Percentiles rank a stretch among this genome's conserved stretches.
These are phyloP conservation scores for Lachnellula cervina DNA, from an alignment of 2,329 filamentous ascomycete genomes.

Conservation along the genomic window DNA sequence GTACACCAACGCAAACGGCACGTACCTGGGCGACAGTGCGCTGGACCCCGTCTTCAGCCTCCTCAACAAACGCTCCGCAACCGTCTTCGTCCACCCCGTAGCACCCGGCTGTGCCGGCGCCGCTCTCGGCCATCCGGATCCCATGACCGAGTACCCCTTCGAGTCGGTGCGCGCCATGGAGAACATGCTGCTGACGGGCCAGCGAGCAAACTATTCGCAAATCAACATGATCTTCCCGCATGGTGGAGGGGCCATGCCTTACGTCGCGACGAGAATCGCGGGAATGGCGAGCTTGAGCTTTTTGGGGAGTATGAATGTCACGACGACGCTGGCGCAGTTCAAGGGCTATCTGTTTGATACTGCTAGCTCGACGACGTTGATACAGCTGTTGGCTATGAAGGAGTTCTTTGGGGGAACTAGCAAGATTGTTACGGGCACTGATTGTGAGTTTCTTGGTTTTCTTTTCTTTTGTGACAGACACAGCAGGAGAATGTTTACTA, in stretches of 20 bases:
- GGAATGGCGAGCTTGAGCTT: constrained; percentile 17
- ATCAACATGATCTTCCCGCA: constrained; percentile 9
- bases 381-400: constrained; percentile 25
- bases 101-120: constrained; percentile 14
- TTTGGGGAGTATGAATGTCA: constrained; percentile 16
- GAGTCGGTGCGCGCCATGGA: constrained; percentile 39
- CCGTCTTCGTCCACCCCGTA: constrained; percentile 43
- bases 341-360: constrained; percentile 25
- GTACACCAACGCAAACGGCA: constrained; percentile 35
- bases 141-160: constrained; percentile 45
- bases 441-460: constrained; percentile 19
- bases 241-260: constrained; percentile 10
- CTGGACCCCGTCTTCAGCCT: constrained; percentile 37
- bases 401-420: constrained; percentile 19
- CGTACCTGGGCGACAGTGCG: constrained; percentile 39
- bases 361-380: constrained; percentile 14
- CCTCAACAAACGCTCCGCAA: constrained; percentile 34
- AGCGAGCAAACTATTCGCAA: background rate
- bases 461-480: background rate
- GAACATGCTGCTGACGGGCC: constrained; percentile 7
- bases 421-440: constrained; percentile 24
- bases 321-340: constrained; percentile 19
- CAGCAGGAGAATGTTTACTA: background rate
- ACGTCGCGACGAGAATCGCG: constrained; percentile 22
- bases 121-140: constrained; percentile 30